Percentiles rank a stretch among this genome's conserved stretches.
Evolutionary conservation across 2,329 filamentous ascomycete species (phyloP).

Genomic region (Claviceps humidiphila): DNA sequence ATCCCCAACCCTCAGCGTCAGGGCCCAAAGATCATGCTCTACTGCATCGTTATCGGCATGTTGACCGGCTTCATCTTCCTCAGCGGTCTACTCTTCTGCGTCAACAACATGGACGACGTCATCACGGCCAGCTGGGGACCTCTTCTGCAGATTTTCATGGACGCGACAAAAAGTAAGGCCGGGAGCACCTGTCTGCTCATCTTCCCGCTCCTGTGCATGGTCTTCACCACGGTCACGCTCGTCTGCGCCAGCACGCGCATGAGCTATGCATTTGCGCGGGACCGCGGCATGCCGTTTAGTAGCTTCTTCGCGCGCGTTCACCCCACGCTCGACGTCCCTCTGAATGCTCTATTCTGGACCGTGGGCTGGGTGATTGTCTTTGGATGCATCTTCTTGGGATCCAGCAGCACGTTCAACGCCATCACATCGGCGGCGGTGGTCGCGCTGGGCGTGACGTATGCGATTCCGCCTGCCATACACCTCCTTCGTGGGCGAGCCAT

Average conservation of each 20-base stretch:
- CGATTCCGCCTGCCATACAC: constrained; percentile 60
- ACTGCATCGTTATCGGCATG: constrained; percentile 49
- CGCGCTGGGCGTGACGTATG: constrained; percentile 60
- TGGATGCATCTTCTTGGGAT: constrained; percentile 58
- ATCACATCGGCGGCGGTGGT: constrained; percentile 63
- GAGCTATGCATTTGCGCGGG: constrained; percentile 52
- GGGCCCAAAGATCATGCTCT: constrained; percentile 54
- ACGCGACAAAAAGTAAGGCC: constrained; percentile 48
- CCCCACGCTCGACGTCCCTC: constrained; percentile 45
- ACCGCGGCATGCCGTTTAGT: constrained; percentile 45
- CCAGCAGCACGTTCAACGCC: constrained; percentile 53
- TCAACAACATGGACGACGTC: constrained; percentile 43
- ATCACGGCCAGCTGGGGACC: constrained; percentile 44
- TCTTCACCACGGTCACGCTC: constrained; percentile 50
- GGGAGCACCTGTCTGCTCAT: constrained; percentile 53
- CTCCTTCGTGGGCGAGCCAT: constrained; percentile 51
- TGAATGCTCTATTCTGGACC: constrained; percentile 54
- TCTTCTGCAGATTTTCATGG: constrained; percentile 49
- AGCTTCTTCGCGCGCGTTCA: constrained; percentile 48
- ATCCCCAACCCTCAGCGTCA: constrained; percentile 44
- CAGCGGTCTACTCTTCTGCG: constrained; percentile 49
- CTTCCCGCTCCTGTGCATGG: constrained; percentile 51
- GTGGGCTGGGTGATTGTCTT: constrained; percentile 51
- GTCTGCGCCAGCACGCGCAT: constrained; percentile 55
- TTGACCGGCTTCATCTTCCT: constrained; percentile 51